Evolutionary conservation across 2,329 filamentous ascomycete genomes (phyloP).

Genomic region (Cordyceps cicadae): DNA sequence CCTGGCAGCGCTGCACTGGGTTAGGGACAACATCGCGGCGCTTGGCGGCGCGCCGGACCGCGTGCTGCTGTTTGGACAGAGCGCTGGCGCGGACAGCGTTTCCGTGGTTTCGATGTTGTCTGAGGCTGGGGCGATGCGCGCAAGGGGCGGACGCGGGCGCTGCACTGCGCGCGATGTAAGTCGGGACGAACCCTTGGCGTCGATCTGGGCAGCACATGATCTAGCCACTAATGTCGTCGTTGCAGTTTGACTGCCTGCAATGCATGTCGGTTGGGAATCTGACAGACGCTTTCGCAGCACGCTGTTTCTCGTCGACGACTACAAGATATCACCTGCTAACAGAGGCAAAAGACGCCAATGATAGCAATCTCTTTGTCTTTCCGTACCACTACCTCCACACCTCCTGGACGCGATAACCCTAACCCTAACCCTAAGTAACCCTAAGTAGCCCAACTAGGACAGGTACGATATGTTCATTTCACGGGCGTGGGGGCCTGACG

Average conservation of each 20-base stretch:
- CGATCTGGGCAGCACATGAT: not conserved
- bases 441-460: not conserved
- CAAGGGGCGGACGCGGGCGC: slow-evolving; percentile 11
- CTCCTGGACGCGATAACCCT: not conserved
- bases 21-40: slow-evolving; percentile 2
- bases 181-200: not conserved
- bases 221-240: not conserved
- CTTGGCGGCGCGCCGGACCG: not conserved
- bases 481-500: not conserved
- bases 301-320: not conserved
- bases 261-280: not conserved
- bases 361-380: not conserved
- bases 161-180: slow-evolving; percentile 13
- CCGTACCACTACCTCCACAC: not conserved
- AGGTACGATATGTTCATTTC: not conserved
- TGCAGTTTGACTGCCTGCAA: not conserved
- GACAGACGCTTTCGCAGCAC: not conserved
- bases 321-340: not conserved
- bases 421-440: too few species aligned
- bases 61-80: slow-evolving; percentile 1
- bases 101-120: slow-evolving; percentile 1
- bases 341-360: not conserved
- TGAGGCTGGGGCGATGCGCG: not conserved
- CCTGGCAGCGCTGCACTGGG: not conserved
- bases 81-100: not conserved